A percentile compares a stretch with the other conserved stretches of the same genome.
Evolutionary conservation across 768 basidiomycete genomes (phyloP).

Genomic region (Boletus vermiculosoides): DNA sequence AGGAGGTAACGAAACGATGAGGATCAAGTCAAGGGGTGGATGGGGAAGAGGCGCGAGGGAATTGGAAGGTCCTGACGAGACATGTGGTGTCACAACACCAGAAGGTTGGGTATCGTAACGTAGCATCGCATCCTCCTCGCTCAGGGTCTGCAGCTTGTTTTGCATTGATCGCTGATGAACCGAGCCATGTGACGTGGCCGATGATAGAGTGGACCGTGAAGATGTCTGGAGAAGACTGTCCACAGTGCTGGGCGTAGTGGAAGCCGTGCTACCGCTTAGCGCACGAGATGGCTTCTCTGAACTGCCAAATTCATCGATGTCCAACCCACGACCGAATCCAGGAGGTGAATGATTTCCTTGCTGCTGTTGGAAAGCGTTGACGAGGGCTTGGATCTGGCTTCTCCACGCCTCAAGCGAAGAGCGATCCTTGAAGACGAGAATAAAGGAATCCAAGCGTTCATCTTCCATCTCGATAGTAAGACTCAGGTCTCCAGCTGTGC

Average conservation of each 20-base stretch:
- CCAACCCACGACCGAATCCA: conserved; percentile 40
- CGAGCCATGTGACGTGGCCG: conserved; percentile 70
- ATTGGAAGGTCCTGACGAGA: conserved; percentile 73
- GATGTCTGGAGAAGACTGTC: conserved; percentile 67
- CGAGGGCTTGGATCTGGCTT: conserved; percentile 74
- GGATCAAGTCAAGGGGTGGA: conserved; percentile 87
- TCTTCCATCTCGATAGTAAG: conserved; percentile 98
- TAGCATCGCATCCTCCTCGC: conserved; percentile 67
- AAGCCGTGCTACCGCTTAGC: conserved; percentile 71
- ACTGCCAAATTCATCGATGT: conserved; percentile 77
- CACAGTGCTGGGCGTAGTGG: conserved; percentile 56
- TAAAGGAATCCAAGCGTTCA: conserved; percentile 89
- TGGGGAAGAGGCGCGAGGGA: conserved; percentile 80
- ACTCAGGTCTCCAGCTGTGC: conserved; percentile 81
- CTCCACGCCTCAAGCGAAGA: conserved; percentile 89
- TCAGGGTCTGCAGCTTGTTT: conserved; percentile 60
- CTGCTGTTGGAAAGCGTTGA: conserved; percentile 66
- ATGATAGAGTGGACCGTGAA: conserved; percentile 68
- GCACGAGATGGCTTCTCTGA: conserved; percentile 75
- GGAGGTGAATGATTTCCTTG: conserved; percentile 37
- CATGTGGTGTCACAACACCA: conserved; percentile 65
- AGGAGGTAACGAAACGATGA: conserved; percentile 86
- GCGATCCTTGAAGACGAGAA: conserved; percentile 91
- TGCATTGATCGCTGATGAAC: conserved; percentile 35
- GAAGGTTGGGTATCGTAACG: conserved; percentile 51